Base-by-base conservation (phyloP, 768 basidiomycete species). In the Boletus sensibilis region DNA sequence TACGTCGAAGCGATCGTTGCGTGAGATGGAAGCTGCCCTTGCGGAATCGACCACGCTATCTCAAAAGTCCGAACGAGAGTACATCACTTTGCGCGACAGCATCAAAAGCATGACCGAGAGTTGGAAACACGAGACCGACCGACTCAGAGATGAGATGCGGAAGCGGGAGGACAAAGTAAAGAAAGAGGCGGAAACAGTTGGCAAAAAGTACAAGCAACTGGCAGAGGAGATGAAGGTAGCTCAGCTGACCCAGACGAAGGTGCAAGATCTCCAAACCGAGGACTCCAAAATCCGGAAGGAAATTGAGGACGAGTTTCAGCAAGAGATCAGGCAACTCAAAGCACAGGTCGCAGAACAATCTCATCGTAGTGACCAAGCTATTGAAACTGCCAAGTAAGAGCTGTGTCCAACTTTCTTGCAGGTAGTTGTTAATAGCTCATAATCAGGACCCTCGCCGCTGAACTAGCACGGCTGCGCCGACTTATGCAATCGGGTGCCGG, bases 41-140 rank as follows among this genome's bases (percentile, higher is more conserved):
- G 64, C 83, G 1, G 90, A 92, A 72, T 88, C 88, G 3, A 87
- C 87, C 0, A 81, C 90, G 3, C 75, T 88, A 16, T 90, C 88
- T 16, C 85, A 88, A 67, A 92, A 90, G 72, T 84, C 82, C 20
- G 89, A 94, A 69, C 80, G 90, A 37, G 93, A 94, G 73, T 95
- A 94, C 61, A 75, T 85, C 58, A 87, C 86, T 0, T 73, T 95
- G 49, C 82, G 88, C 16, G 90, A 91, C 55, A 87, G 88, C 61
- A 72, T 94, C 51, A 89, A 88, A 68, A 76, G 80, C 8, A 82
- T 95, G 68, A 78, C 81, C 4, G 85, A 87, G 55, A 81, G 83
- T 1, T 94, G 87, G 82, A 87, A 90, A 62, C 67, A 77, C 12
- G 93, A 95, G 50, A 81, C 86, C 0, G 87, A 88, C 14, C 78